phyloP scores from a whole-genome alignment of 306 rosid genomes.

The Dalbergia cochinchinensis region DNA sequence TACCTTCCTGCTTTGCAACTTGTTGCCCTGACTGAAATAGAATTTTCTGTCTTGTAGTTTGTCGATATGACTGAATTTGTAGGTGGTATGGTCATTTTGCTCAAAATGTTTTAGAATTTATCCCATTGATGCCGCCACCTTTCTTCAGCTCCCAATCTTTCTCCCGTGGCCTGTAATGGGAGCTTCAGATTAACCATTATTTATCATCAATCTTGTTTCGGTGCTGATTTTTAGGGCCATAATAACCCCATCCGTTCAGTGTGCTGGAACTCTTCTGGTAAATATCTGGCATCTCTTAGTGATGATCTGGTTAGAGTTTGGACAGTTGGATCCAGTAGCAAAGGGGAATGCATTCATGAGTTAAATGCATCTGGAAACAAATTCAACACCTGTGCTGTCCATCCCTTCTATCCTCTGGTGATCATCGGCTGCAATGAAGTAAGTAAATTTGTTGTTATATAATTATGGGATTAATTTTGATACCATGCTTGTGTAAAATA shows the following conservation, averaged over 20 bases:
- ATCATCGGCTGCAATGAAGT: slow-evolving; percentile 74
- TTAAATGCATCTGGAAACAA: slow-evolving; percentile 56
- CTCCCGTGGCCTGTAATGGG: neutral
- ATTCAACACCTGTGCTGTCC: slow-evolving; percentile 69
- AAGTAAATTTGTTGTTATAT: slow-evolving; percentile 33
- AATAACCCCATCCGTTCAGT: slow-evolving; percentile 59
- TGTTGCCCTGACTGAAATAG: no score
- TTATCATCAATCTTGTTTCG: neutral
- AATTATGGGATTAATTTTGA: neutral
- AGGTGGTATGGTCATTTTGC: neutral
- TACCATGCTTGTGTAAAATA: no score
- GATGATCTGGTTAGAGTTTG: slow-evolving; percentile 72
- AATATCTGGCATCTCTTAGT: slow-evolving; percentile 78
- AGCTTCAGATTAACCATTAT: neutral
- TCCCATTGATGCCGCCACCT: slow-evolving; percentile 6
- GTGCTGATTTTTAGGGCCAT: slow-evolving; percentile 70
- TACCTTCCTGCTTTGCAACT: no score
- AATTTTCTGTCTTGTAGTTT: neutral
- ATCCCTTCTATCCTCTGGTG: slow-evolving; percentile 66
- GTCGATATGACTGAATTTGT: neutral
- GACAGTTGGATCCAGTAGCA: slow-evolving; percentile 59
- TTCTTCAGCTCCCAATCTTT: neutral
- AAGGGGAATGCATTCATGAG: slow-evolving; percentile 63
- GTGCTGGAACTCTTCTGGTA: slow-evolving; percentile 82
- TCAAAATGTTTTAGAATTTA: neutral